These are phyloP conservation scores for Diplogelasinospora grovesii DNA, from an alignment of 495 filamentous ascomycete genomes.

Conservation along the genomic window DNA sequence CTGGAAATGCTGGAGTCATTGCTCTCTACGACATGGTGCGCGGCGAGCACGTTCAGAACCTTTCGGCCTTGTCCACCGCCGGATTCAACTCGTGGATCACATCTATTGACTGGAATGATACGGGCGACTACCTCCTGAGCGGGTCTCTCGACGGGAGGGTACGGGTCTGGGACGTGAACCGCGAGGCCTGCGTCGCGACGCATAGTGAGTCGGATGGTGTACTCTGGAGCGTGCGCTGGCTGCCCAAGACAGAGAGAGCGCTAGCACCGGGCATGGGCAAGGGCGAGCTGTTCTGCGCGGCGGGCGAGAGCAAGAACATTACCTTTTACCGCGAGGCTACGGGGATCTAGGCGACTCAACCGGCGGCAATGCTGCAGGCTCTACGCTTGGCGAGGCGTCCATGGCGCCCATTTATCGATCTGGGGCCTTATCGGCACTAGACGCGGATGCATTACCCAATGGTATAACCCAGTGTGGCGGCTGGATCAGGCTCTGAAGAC, in stretches of 20 bases:
- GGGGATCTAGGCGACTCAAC: conserved; percentile 60
- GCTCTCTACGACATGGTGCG: conserved; percentile 84
- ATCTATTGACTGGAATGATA: conserved; percentile 83
- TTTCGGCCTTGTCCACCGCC: conserved; percentile 52
- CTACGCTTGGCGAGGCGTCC: no score
- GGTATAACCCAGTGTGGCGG: no score
- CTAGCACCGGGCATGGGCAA: conserved; percentile 41
- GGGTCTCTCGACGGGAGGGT: conserved; percentile 86
- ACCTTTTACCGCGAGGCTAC: conserved; percentile 90
- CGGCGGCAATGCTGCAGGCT: no score
- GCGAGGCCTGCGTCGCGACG: conserved; percentile 78
- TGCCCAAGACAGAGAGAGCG: conserved; percentile 57
- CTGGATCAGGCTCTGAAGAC: no score
- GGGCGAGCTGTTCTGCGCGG: conserved; percentile 82
- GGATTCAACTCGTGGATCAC: conserved; percentile 75
- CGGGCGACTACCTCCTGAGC: conserved; percentile 88
- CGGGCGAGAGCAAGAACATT: conserved; percentile 71
- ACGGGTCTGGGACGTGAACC: conserved; percentile 89
- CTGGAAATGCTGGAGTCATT: conserved; percentile 83
- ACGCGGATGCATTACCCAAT: no score
- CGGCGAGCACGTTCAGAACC: conserved; percentile 84
- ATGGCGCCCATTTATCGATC: no score
- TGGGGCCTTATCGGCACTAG: no score
- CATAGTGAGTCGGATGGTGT: conserved; percentile 84
- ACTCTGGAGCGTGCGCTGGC: conserved; percentile 82